A percentile compares a stretch with the other conserved stretches of the same genome.
Conservation (phyloP, 805 yeast species). For the Nakazawaea sp. region DNA sequence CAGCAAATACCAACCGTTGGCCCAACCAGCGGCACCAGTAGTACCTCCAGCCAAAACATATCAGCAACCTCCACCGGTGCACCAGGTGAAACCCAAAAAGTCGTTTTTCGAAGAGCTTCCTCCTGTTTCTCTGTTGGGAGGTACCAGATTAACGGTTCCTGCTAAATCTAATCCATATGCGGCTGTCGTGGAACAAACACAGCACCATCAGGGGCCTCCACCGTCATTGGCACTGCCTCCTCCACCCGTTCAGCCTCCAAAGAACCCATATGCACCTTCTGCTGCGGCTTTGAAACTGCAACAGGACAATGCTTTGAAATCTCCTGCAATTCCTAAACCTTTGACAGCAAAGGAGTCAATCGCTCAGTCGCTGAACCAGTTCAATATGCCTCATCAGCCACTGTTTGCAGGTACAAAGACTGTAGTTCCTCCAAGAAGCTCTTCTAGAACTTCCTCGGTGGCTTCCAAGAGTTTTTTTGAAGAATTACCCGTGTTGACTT, state of each 20-base stretch:
- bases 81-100: slow-evolving; percentile 3
- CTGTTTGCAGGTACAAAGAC: not conserved
- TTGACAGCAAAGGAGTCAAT: slow-evolving; percentile 6
- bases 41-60: not conserved
- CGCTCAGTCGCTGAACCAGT: not conserved
- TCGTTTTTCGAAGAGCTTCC: slow-evolving; percentile 10
- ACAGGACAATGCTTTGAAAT: not conserved
- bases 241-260: slow-evolving; percentile 4
- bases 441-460: slow-evolving; percentile 6
- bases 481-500: slow-evolving; percentile 7
- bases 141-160: slow-evolving; percentile 1
- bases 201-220: not conserved
- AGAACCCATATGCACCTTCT: slow-evolving; percentile 9
- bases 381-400: not conserved
- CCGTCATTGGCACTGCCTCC: not conserved
- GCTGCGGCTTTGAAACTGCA: not conserved
- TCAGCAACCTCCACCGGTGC: not conserved
- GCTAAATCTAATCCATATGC: slow-evolving; percentile 9
- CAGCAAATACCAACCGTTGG: not conserved
- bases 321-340: slow-evolving; percentile 3
- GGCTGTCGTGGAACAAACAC: slow-evolving; percentile 1
- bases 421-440: slow-evolving; percentile 1
- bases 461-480: slow-evolving; percentile 10
- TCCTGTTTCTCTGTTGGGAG: slow-evolving; percentile 1
- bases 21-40: not conserved